Conservation (phyloP, 2,329 filamentous ascomycete genomes). For the Epichloe bromicola region DNA sequence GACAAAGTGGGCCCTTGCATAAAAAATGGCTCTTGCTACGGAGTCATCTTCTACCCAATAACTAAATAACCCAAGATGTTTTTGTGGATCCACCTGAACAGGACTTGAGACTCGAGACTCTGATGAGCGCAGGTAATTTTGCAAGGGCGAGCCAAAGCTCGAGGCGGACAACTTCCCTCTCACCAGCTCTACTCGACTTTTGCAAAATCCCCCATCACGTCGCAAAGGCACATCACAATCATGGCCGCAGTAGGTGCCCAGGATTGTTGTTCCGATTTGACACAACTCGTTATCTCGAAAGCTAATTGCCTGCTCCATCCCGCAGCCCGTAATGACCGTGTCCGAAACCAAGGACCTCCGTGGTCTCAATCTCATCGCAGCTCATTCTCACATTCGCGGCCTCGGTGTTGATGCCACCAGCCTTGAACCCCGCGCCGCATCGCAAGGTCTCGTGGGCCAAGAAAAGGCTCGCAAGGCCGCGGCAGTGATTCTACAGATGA, state of each 20-base stretch:
- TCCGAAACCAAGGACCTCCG: slow-evolving; percentile 93
- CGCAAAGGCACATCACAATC: slow-evolving; percentile 15
- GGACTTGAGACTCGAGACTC: no score
- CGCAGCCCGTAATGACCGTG: slow-evolving; percentile 57
- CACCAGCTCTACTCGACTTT: background rate
- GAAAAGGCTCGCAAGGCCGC: slow-evolving; percentile 94
- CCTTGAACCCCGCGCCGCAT: slow-evolving; percentile 70
- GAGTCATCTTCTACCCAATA: no score
- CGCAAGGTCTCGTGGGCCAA: slow-evolving; percentile 91
- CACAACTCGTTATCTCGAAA: background rate
- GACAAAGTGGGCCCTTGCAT: background rate
- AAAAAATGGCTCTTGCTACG: background rate
- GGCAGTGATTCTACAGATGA: slow-evolving; percentile 95
- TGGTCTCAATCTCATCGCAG: slow-evolving; percentile 92
- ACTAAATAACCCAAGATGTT: background rate
- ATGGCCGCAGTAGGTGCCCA: slow-evolving; percentile 38
- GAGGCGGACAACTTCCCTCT: background rate
- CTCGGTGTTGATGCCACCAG: slow-evolving; percentile 87
- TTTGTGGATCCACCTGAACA: background rate
- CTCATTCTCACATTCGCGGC: slow-evolving; percentile 94
- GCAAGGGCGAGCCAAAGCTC: slow-evolving; percentile 1
- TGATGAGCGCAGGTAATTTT: slow-evolving; percentile 3
- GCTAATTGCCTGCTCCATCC: slow-evolving; percentile 4
- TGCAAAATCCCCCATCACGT: background rate
- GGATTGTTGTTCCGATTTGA: background rate